Evolutionary conservation across 768 basidiomycete species (phyloP), one percentile per base, ranked within the genome.

Genomic region (Peribolospora kevripleyi): DNA sequence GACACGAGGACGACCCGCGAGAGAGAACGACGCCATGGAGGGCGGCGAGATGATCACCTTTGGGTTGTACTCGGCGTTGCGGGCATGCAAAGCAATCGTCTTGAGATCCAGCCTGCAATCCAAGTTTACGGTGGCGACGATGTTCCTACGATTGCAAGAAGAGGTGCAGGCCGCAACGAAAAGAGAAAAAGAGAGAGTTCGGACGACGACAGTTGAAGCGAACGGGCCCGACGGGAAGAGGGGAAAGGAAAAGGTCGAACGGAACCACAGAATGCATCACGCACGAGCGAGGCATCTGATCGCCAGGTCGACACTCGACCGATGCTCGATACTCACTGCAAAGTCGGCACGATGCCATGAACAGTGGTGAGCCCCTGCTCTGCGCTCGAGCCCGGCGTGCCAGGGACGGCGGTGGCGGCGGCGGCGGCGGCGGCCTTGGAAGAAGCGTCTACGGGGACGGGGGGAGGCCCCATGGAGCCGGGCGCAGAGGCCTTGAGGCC

Each of bases 61-160:
- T 52, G 93, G 93, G 67, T 97, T 97, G 69, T 98, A 98, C 72
- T 98, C 93, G 41, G 93, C 93, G 68, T 98, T 98, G 57, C 93
- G 76, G 2, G 93, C 93, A 62, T 98, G 91, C 57, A 97, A 71
- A 7, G 93, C 91, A 57, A 97, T 98, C 53, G 93, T 97, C 76
- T 98, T 98, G 54, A 98, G 72, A 68, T 97, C 93, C 51, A 98
- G 74, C 46, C 90, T 78, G 60, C 90, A 95, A 68, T 93, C 91
- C 38, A 98, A 76, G 65, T 95, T 97, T 68, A 97, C 91, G 5
- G 93, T 98, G 5, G 93, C 91, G 61, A 98, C 93, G 58, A 97
- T 97, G 71, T 97, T 98, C 63, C 70, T 71, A 56, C 42, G 43
- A 46, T 41, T 41, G 49, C 50, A 41, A 48, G 52, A 37, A 55